Evolutionary conservation across 306 rosid species (phyloP).

Genomic region (Rosa lucieae): DNA sequence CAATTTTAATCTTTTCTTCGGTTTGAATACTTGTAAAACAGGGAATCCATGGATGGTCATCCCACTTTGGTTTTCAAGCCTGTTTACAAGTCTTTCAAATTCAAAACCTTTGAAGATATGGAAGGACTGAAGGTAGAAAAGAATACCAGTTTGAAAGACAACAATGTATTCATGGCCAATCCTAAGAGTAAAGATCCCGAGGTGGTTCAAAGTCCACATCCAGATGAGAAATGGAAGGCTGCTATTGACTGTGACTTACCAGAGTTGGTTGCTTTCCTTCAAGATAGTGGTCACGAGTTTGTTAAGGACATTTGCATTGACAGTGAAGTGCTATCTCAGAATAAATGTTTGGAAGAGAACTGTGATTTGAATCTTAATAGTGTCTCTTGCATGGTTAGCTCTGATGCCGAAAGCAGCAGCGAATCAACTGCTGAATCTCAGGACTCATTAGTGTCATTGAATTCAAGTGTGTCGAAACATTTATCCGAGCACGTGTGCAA

Average conservation of each 20-base stretch:
- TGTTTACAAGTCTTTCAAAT: slow-evolving; percentile 33
- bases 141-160: not conserved
- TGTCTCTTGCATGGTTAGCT: slow-evolving; percentile 23
- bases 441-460: slow-evolving; percentile 29
- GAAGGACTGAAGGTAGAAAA: slow-evolving; percentile 8
- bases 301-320: slow-evolving; percentile 57
- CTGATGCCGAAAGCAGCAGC: slow-evolving; percentile 21
- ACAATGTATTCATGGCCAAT: not conserved
- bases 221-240: slow-evolving; percentile 23
- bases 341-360: slow-evolving; percentile 24
- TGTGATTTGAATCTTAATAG: slow-evolving; percentile 30
- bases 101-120: slow-evolving; percentile 29
- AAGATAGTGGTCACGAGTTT: slow-evolving; percentile 54
- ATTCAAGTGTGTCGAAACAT: slow-evolving; percentile 24
- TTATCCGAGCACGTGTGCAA: slow-evolving; percentile 16
- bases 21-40: slow-evolving; percentile 8
- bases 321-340: slow-evolving; percentile 23
- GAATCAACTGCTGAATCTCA: slow-evolving; percentile 31
- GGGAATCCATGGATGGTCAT: slow-evolving; percentile 27
- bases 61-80: slow-evolving; percentile 22
- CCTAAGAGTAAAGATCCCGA: not conserved
- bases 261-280: slow-evolving; percentile 73
- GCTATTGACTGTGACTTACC: slow-evolving; percentile 52
- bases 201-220: not conserved
- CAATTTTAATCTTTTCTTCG: not conserved